Evolutionary conservation across 2,329 filamentous ascomycete genomes (phyloP).

Genomic region (Lizonia empirigonia): DNA sequence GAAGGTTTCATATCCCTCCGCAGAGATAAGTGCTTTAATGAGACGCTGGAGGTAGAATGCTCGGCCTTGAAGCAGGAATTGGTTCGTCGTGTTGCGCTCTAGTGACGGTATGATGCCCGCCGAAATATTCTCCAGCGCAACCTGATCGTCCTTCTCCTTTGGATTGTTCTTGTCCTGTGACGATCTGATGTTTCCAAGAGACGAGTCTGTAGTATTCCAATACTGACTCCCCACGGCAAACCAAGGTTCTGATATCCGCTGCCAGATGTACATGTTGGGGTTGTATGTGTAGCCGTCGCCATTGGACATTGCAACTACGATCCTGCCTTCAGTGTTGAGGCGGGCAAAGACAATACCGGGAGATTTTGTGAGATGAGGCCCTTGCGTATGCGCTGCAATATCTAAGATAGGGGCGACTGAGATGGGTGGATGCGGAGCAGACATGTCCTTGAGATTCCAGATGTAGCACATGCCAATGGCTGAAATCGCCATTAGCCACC

Average conservation of each 20-base stretch:
- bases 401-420: conserved; percentile 89
- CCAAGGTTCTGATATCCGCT: conserved; percentile 94
- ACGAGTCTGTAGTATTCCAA: conserved; percentile 96
- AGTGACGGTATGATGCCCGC: conserved; percentile 92
- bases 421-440: conserved; percentile 85
- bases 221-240: conserved; percentile 98
- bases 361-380: conserved; percentile 75
- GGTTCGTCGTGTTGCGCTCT: conserved; percentile 92
- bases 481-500: conserved; percentile 89
- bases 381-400: conserved; percentile 78
- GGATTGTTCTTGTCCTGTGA: conserved; percentile 48
- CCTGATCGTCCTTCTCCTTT: conserved; percentile 53
- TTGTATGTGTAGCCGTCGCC: conserved; percentile 94
- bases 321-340: conserved; percentile 82
- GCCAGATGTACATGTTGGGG: conserved; percentile 85
- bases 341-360: conserved; percentile 90
- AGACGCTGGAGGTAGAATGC: conserved; percentile 90
- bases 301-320: conserved; percentile 90
- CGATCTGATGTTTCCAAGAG: conserved; percentile 78
- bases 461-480: conserved; percentile 88
- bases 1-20: conserved; percentile 89
- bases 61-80: conserved; percentile 87
- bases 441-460: conserved; percentile 86
- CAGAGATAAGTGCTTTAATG: conserved; percentile 84
- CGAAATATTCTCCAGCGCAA: conserved; percentile 69